These are phyloP conservation scores for Xerocomellus chrysenteron DNA, from an alignment of 768 basidiomycete genomes.

Conservation along the genomic window DNA sequence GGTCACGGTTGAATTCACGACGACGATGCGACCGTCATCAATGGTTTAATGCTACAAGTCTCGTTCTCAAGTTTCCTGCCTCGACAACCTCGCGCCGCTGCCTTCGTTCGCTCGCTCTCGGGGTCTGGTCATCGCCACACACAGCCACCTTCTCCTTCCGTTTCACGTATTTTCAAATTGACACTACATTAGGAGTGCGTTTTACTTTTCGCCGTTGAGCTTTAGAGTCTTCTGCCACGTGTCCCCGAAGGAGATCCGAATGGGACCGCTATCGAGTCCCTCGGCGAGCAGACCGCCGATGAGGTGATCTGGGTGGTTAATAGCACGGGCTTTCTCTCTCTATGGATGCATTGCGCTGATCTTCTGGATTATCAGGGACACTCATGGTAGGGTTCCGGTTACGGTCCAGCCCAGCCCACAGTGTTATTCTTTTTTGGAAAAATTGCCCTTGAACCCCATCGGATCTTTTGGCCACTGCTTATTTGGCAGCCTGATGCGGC, in stretches of 20 bases:
- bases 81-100: no score
- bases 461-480: slow-evolving; percentile 3
- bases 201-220: not conserved
- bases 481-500: slow-evolving; percentile 9
- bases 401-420: slow-evolving; percentile 5
- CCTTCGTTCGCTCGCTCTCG: no score
- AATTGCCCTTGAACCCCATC: slow-evolving; percentile 1
- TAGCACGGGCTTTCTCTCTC: not conserved
- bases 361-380: slow-evolving; percentile 39
- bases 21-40: no score
- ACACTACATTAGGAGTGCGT: slow-evolving; percentile 31
- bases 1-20: no score
- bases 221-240: not conserved
- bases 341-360: not conserved
- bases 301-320: not conserved
- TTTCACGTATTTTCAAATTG: no score
- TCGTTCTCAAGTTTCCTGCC: no score
- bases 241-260: not conserved
- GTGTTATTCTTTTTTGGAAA: not conserved
- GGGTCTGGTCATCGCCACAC: no score
- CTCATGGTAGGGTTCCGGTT: slow-evolving; percentile 53
- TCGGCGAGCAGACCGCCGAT: not conserved
- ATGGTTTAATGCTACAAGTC: no score
- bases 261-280: not conserved
- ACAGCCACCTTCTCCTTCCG: no score